Conservation (phyloP, 306 rosid species). For the Prinsepia uniflora region DNA sequence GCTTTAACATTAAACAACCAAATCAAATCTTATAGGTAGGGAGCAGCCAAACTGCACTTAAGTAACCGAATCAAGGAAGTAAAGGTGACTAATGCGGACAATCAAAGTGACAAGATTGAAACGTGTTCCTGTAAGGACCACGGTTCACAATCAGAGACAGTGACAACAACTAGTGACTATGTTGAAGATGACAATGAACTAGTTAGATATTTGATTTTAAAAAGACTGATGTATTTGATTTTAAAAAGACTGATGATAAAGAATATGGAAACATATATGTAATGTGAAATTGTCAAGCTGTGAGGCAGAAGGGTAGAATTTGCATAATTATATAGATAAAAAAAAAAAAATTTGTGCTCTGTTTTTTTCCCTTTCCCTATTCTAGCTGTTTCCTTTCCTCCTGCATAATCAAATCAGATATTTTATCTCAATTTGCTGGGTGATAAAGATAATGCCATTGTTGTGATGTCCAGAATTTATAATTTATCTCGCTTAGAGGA, state of each 20-base stretch:
- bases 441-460: conserved; percentile 52
- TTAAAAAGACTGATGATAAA: neutral
- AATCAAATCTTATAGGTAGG: no score
- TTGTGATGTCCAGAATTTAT: conserved; percentile 73
- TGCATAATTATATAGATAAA: neutral
- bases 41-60: no score
- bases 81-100: no score
- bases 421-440: conserved; percentile 35
- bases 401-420: conserved; percentile 3
- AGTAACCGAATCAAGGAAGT: no score
- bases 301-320: neutral
- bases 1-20: no score
- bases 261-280: neutral
- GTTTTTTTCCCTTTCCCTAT: neutral
- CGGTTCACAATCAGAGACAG: no score
- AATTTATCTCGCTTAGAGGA: conserved; percentile 66
- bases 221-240: no score
- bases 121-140: no score
- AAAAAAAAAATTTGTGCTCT: neutral
- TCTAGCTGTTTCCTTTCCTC: neutral
- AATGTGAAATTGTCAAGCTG: neutral
- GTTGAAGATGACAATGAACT: neutral
- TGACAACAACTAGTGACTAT: neutral
- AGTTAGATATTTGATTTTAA: neutral
- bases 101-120: no score